Evolutionary conservation across 139 green algal species (phyloP).

Genomic region (Micractinium sp.): DNA sequence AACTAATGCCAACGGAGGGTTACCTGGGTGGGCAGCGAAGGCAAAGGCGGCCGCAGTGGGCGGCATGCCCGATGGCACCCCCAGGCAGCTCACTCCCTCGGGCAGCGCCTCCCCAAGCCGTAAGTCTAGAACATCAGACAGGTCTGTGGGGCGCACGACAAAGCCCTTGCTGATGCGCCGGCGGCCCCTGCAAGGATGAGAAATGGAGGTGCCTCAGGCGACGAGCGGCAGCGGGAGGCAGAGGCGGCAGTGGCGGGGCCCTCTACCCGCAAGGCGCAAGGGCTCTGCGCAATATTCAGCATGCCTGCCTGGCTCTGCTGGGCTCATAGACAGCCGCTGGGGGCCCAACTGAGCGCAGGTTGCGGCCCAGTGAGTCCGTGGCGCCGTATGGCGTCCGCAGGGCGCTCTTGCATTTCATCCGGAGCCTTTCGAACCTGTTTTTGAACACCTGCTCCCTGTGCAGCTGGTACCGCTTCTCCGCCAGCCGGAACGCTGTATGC

Average conservation of each 20-base stretch:
- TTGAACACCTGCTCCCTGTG: slow-evolving; percentile 17
- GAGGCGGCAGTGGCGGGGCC: not conserved
- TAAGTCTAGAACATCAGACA: slow-evolving; percentile 62
- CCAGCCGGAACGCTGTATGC: slow-evolving; percentile 57
- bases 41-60: slow-evolving; percentile 12
- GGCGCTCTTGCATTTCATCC: no score
- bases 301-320: no score
- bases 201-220: no score
- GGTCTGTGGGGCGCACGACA: slow-evolving; percentile 43
- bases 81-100: not conserved
- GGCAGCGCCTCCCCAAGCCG: not conserved
- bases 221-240: not conserved
- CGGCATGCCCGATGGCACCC: not conserved
- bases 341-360: not conserved
- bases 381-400: not conserved
- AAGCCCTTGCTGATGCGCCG: slow-evolving; percentile 36
- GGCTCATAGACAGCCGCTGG: not conserved
- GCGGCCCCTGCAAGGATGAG: slow-evolving; percentile 42
- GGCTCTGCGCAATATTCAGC: not conserved
- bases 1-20: not conserved
- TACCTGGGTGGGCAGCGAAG: slow-evolving; percentile 34
- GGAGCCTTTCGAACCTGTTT: no score
- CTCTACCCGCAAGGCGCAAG: not conserved
- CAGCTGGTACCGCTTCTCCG: slow-evolving; percentile 71
- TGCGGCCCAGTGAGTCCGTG: no score